A percentile compares a stretch with the other conserved stretches of the same genome.
Conservation (phyloP, 2,329 filamentous ascomycete species). For the Phialophora verrucosa region DNA sequence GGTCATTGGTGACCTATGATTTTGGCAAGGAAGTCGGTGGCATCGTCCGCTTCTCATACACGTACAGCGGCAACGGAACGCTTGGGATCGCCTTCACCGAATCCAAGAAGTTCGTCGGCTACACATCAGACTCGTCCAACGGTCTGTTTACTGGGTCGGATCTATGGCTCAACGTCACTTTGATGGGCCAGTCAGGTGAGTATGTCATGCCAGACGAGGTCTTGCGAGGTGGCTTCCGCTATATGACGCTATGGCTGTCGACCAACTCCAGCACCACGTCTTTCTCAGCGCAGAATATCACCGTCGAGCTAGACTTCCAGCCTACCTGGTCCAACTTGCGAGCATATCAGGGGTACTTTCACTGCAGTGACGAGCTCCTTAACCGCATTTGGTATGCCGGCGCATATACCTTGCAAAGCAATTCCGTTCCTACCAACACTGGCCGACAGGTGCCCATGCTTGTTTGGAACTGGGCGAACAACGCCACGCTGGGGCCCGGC, state of each 20-base stretch:
- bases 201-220: slow-evolving; percentile 50
- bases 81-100: slow-evolving; percentile 58
- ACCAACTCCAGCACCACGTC: slow-evolving; percentile 42
- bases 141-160: slow-evolving; percentile 52
- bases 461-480: slow-evolving; percentile 48
- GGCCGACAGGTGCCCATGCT: slow-evolving; percentile 46
- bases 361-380: slow-evolving; percentile 57
- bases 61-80: slow-evolving; percentile 46
- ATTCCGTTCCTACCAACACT: slow-evolving; percentile 48
- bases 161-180: slow-evolving; percentile 47
- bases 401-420: slow-evolving; percentile 60
- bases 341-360: slow-evolving; percentile 61
- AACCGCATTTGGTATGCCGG: slow-evolving; percentile 65
- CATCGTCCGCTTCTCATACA: slow-evolving; percentile 59
- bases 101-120: slow-evolving; percentile 55
- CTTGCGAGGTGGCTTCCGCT: slow-evolving; percentile 54
- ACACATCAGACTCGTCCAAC: slow-evolving; percentile 57
- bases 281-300: slow-evolving; percentile 48
- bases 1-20: slow-evolving; percentile 62
- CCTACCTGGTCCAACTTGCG: slow-evolving; percentile 59
- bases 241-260: slow-evolving; percentile 50
- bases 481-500: slow-evolving; percentile 48
- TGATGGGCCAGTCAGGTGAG: slow-evolving; percentile 44
- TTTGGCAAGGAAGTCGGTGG: slow-evolving; percentile 66
- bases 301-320: slow-evolving; percentile 55